These are phyloP conservation scores for Bothia castanella DNA, from an alignment of 1,284 basidiomycete genomes.

Conservation along the genomic window DNA sequence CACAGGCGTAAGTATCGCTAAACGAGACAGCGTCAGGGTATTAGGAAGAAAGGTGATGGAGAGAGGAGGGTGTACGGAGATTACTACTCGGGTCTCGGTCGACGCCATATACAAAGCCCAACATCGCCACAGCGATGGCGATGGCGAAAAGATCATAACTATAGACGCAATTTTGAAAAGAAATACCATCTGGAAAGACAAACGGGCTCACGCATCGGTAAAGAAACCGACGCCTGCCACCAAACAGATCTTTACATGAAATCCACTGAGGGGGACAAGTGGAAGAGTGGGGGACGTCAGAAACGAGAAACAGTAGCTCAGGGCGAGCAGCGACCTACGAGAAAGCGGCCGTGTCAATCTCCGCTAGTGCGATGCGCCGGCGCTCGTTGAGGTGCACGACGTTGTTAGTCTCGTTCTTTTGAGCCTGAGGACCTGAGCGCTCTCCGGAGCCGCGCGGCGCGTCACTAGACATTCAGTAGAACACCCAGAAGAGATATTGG, in stretches of 20 bases:
- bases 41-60: background rate
- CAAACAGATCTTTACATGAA: conserved; percentile 65
- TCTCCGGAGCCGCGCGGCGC: background rate
- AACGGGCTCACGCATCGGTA: conserved; percentile 62
- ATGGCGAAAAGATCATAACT: conserved; percentile 72
- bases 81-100: background rate
- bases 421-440: background rate
- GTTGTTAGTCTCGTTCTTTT: background rate
- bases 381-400: conserved; percentile 36
- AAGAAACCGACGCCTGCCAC: conserved; percentile 79
- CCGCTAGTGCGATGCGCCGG: conserved; percentile 61
- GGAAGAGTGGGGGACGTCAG: background rate
- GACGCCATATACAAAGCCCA: conserved; percentile 67
- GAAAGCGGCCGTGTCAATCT: conserved; percentile 70
- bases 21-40: background rate
- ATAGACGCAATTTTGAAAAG: background rate
- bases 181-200: background rate
- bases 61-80: background rate
- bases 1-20: conserved; percentile 40
- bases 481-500: no score
- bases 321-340: conserved; percentile 1
- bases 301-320: conserved; percentile 14
- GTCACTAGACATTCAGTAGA: conserved; percentile 2
- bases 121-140: conserved; percentile 70
- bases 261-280: conserved; percentile 37